A percentile compares a stretch with the other conserved stretches of the same genome.
Conservation (phyloP, 768 basidiomycete species). For the Ramaria sp. region DNA sequence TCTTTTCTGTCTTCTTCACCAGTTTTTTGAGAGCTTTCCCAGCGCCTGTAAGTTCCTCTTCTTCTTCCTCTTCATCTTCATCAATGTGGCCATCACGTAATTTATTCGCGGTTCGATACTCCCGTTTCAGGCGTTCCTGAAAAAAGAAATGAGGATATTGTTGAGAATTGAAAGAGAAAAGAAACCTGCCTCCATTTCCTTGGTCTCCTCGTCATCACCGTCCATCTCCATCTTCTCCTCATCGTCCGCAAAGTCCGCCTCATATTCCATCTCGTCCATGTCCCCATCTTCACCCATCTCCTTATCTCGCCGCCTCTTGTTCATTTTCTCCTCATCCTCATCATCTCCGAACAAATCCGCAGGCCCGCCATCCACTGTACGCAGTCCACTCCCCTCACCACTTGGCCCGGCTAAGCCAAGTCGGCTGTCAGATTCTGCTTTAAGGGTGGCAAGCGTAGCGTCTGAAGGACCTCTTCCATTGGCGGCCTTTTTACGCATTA, state of each 20-base stretch:
- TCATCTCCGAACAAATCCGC: slow-evolving; percentile 53
- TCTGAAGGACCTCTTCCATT: slow-evolving; percentile 50
- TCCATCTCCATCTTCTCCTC: slow-evolving; percentile 63
- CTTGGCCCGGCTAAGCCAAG: slow-evolving; percentile 56
- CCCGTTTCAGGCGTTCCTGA: slow-evolving; percentile 76
- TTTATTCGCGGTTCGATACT: slow-evolving; percentile 72
- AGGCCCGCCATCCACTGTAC: slow-evolving; percentile 58
- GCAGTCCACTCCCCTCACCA: slow-evolving; percentile 41
- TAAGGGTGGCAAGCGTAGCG: slow-evolving; percentile 59
- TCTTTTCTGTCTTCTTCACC: slow-evolving; percentile 75
- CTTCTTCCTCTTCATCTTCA: slow-evolving; percentile 60
- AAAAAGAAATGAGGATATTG: slow-evolving; percentile 6
- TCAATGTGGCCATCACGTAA: slow-evolving; percentile 57
- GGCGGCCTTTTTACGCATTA: slow-evolving; percentile 32
- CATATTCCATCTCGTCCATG: slow-evolving; percentile 71
- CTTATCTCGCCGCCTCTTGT: slow-evolving; percentile 36
- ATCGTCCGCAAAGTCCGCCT: slow-evolving; percentile 81
- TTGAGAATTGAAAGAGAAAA: background rate
- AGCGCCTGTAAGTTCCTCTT: slow-evolving; percentile 50
- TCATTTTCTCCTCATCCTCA: slow-evolving; percentile 43
- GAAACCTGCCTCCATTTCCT: slow-evolving; percentile 59
- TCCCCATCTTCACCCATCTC: slow-evolving; percentile 71
- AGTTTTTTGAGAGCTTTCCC: slow-evolving; percentile 80
- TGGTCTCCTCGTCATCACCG: slow-evolving; percentile 78
- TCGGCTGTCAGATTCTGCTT: slow-evolving; percentile 46